These are phyloP conservation scores for Rostrohypoxylon terebratum DNA, from an alignment of 495 filamentous ascomycete genomes.

Conservation along the genomic window DNA sequence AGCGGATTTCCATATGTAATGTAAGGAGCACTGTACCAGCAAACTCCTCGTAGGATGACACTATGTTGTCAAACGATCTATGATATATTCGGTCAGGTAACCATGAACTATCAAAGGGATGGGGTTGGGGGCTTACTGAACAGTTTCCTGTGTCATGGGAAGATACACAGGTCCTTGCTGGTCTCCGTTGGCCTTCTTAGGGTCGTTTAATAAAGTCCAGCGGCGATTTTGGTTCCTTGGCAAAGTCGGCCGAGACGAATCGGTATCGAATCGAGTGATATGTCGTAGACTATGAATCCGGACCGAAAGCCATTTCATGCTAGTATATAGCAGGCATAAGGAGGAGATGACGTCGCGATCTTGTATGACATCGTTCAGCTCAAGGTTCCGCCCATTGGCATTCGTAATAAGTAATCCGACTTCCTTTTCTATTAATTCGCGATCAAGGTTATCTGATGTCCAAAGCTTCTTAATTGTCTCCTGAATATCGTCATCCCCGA, in stretches of 20 bases:
- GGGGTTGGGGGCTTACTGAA: constrained; percentile 63
- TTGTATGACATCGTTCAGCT: constrained; percentile 83
- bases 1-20: constrained; percentile 87
- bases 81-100: constrained; percentile 41
- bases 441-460: constrained; percentile 60
- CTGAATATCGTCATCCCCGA: constrained; percentile 72
- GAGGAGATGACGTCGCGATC: constrained; percentile 87
- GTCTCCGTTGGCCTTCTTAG: constrained; percentile 58
- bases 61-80: constrained; percentile 86
- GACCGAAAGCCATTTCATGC: constrained; percentile 96
- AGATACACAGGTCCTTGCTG: constrained; percentile 75
- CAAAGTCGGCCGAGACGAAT: constrained; percentile 61
- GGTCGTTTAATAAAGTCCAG: constrained; percentile 83
- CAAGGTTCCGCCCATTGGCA: constrained; percentile 72
- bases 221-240: constrained; percentile 69
- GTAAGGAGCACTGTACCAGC: constrained; percentile 80
- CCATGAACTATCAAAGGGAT: background rate
- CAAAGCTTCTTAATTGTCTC: constrained; percentile 74
- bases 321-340: constrained; percentile 89
- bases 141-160: constrained; percentile 88
- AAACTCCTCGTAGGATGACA: constrained; percentile 82
- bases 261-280: constrained; percentile 69
- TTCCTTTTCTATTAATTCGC: constrained; percentile 70
- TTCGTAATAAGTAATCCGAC: constrained; percentile 71
- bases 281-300: constrained; percentile 81